A percentile compares a stretch with the other conserved stretches of the same genome.
Conservation (phyloP, 129 eudicot species). For the Silybum marianum region DNA sequence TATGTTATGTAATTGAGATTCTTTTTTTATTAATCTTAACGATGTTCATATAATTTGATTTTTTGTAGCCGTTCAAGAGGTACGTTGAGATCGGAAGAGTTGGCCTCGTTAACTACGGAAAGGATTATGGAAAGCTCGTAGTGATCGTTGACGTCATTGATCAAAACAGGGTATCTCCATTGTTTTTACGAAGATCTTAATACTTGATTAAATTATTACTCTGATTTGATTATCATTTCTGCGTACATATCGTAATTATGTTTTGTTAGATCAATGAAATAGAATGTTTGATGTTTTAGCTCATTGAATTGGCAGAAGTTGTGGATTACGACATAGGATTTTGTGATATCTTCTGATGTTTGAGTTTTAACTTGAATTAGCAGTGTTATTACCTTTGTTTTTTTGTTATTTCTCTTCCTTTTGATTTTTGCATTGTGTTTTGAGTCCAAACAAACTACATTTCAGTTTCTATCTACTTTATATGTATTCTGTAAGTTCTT, state of each 20-base stretch:
- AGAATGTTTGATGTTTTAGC: not conserved
- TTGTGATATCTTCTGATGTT: not conserved
- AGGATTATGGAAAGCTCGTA: conserved; percentile 59
- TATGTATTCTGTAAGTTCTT: not conserved
- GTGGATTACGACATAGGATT: not conserved
- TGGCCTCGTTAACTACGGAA: conserved; percentile 59
- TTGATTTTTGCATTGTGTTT: not conserved
- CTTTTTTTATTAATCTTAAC: too few species aligned
- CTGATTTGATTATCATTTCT: not conserved
- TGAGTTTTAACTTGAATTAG: not conserved
- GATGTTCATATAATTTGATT: not conserved
- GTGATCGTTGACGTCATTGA: conserved; percentile 69
- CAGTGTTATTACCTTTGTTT: not conserved
- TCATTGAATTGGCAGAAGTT: not conserved
- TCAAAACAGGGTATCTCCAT: conserved; percentile 49
- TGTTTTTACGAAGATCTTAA: not conserved
- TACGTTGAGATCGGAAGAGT: conserved; percentile 66
- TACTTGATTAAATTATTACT: not conserved
- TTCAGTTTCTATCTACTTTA: not conserved
- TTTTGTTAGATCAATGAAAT: not conserved
- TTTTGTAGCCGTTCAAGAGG: conserved; percentile 62
- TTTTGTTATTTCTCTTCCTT: too few species aligned
- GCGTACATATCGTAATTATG: not conserved
- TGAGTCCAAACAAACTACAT: not conserved
- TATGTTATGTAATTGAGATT: not conserved